These are phyloP conservation scores for Cryoendolithus antarcticus DNA, from an alignment of 2,329 filamentous ascomycete genomes.

Conservation along the genomic window DNA sequence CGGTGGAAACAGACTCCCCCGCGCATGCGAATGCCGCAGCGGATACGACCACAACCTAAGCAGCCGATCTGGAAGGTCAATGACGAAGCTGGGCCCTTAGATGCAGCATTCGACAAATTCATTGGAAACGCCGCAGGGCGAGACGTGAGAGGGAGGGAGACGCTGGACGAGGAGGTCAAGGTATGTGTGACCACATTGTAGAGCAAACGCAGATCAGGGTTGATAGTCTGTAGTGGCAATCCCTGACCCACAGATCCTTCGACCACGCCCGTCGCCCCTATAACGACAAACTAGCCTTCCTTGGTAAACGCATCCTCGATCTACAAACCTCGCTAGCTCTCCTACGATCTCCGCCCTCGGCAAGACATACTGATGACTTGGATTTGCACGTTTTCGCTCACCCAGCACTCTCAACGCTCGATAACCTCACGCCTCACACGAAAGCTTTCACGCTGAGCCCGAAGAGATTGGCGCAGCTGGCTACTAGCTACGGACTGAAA, in stretches of 20 bases:
- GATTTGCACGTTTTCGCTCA: conserved; percentile 43
- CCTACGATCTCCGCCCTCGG: conserved; percentile 31
- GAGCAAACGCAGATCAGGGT: neutral
- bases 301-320: conserved; percentile 56
- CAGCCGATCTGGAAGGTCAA: conserved; percentile 57
- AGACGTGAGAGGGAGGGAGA: conserved; percentile 45
- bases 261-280: conserved; percentile 89
- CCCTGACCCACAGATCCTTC: conserved; percentile 95
- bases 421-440: conserved; percentile 53
- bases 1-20: conserved; percentile 39
- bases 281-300: conserved; percentile 82
- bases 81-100: conserved; percentile 57
- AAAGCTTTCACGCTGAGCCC: conserved; percentile 53
- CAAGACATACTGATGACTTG: neutral
- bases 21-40: conserved; percentile 35
- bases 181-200: conserved; percentile 8
- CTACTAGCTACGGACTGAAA: conserved; percentile 55
- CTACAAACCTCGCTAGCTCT: conserved; percentile 54
- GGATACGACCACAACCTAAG: conserved; percentile 46
- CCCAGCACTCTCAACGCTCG: conserved; percentile 57
- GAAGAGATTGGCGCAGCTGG: conserved; percentile 55
- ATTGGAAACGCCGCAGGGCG: conserved; percentile 42
- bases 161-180: conserved; percentile 82
- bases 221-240: conserved; percentile 51
- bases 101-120: conserved; percentile 65